phyloP scores from a whole-genome alignment of 1,284 basidiomycete species.

The Phlebopus sp. region DNA sequence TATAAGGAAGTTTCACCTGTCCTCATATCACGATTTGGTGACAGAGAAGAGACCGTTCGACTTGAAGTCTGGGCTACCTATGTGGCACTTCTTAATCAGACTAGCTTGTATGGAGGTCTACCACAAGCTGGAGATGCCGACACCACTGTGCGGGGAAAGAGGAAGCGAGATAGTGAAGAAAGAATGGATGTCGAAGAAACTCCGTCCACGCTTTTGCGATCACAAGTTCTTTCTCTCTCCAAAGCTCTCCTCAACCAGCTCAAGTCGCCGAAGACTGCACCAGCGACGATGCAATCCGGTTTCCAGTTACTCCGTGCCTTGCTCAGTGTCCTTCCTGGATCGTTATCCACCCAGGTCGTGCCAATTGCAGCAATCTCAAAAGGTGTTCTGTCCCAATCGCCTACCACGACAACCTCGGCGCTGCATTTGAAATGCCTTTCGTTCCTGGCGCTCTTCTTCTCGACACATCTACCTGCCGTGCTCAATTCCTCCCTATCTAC shows the following conservation, averaged over 20 bases:
- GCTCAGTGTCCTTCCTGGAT: slow-evolving; percentile 80
- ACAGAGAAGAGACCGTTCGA: slow-evolving; percentile 95
- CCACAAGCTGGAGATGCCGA: slow-evolving; percentile 53
- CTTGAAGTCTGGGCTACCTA: slow-evolving; percentile 92
- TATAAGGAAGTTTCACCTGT: slow-evolving; percentile 85
- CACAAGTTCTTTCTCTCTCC: slow-evolving; percentile 75
- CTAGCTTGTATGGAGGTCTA: slow-evolving; percentile 67
- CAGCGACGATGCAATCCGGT: slow-evolving; percentile 81
- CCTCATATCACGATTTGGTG: slow-evolving; percentile 87
- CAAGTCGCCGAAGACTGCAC: slow-evolving; percentile 73
- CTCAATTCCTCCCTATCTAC: slow-evolving; percentile 62
- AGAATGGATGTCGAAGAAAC: slow-evolving; percentile 75
- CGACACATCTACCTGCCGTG: slow-evolving; percentile 69
- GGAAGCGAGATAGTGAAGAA: slow-evolving; percentile 75
- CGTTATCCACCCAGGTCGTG: slow-evolving; percentile 69
- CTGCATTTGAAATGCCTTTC: slow-evolving; percentile 79
- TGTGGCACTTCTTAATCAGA: slow-evolving; percentile 77
- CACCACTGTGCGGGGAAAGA: slow-evolving; percentile 57
- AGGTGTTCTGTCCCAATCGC: slow-evolving; percentile 58
- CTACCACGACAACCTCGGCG: slow-evolving; percentile 66
- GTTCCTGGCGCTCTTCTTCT: slow-evolving; percentile 84
- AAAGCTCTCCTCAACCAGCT: slow-evolving; percentile 85
- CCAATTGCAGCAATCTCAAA: slow-evolving; percentile 62
- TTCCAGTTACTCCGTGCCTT: slow-evolving; percentile 79
- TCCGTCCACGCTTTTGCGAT: slow-evolving; percentile 67